Percentiles rank a stretch among this genome's conserved stretches.
phyloP scores from a whole-genome alignment of 306 rosid genomes.

The Chamaecrista fasciculata region DNA sequence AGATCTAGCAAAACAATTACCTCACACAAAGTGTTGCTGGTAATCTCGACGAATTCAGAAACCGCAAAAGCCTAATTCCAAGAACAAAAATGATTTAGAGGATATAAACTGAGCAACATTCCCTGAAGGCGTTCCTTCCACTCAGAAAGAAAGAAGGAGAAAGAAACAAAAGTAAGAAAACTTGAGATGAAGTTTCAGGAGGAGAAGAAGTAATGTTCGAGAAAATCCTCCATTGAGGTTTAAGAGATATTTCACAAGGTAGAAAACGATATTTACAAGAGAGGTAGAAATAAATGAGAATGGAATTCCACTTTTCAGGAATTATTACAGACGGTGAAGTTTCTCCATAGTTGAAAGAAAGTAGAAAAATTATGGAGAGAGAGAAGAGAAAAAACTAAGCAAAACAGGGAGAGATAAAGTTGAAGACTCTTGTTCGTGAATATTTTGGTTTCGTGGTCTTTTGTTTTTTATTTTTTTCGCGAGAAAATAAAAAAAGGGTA shows the following conservation, averaged over 20 bases:
- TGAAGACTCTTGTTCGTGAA: neutral
- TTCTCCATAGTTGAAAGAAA: slow-evolving; percentile 25
- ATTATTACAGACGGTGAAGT: slow-evolving; percentile 30
- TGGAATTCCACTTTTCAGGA: slow-evolving; percentile 8
- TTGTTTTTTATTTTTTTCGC: no score
- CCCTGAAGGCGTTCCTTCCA: neutral
- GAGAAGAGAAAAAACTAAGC: neutral
- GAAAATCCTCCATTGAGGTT: slow-evolving; percentile 35
- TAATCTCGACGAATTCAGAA: slow-evolving; percentile 64
- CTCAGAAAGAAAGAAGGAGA: slow-evolving; percentile 7
- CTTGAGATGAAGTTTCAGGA: slow-evolving; percentile 6
- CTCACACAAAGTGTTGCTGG: slow-evolving; percentile 37
- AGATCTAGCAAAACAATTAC: slow-evolving; percentile 55
- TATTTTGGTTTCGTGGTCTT: no score
- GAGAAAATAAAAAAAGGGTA: no score
- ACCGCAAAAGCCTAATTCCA: slow-evolving; percentile 32
- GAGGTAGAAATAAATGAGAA: neutral
- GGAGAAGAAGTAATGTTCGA: slow-evolving; percentile 22
- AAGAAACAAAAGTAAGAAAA: slow-evolving; percentile 12
- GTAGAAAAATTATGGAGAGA: slow-evolving; percentile 2
- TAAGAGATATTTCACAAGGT: slow-evolving; percentile 34
- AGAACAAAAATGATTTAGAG: slow-evolving; percentile 29
- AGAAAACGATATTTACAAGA: slow-evolving; percentile 41
- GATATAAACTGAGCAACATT: slow-evolving; percentile 11
- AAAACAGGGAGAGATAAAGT: neutral